phyloP scores from a whole-genome alignment of 176 grass and related monocot species.

The Oryza punctata region DNA sequence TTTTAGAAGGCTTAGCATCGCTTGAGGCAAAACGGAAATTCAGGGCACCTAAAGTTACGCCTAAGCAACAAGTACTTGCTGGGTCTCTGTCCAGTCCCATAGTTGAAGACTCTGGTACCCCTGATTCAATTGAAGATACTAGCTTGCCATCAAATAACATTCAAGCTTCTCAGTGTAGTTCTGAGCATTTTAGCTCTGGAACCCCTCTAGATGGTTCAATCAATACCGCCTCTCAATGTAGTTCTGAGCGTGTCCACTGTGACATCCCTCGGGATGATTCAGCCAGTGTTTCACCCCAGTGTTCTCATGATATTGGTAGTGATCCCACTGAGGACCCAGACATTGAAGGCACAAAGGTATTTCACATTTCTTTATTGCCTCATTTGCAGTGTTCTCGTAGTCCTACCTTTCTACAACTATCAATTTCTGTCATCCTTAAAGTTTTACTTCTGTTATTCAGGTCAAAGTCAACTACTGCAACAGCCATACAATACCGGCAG shows the following conservation, averaged over 20 bases:
- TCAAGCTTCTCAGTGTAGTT: constrained; percentile 53
- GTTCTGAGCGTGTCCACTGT: constrained; percentile 29
- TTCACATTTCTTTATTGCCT: constrained; percentile 29
- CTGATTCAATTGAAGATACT: constrained; percentile 60
- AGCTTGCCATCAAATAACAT: constrained; percentile 50
- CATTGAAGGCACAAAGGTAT: constrained; percentile 44
- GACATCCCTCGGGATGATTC: constrained; percentile 16
- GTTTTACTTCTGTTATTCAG: constrained; percentile 51
- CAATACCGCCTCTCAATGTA: constrained; percentile 32
- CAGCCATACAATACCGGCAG: constrained; percentile 24
- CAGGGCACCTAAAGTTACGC: constrained; percentile 74
- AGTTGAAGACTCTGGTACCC: constrained; percentile 53
- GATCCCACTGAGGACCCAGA: constrained; percentile 42
- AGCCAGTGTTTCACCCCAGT: constrained; percentile 44
- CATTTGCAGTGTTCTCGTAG: not conserved
- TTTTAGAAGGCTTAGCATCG: constrained; percentile 75
- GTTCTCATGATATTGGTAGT: constrained; percentile 39
- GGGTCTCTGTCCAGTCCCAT: constrained; percentile 47
- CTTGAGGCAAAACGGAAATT: constrained; percentile 93
- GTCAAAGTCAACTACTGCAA: constrained; percentile 54
- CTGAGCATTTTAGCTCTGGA: constrained; percentile 43
- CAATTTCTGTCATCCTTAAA: constrained; percentile 28
- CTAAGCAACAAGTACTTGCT: constrained; percentile 48
- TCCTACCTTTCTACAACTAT: not conserved
- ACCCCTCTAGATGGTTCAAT: constrained; percentile 24